Evolutionary conservation across 2,329 filamentous ascomycete genomes (phyloP).

Genomic region (Fusarium sp.): DNA sequence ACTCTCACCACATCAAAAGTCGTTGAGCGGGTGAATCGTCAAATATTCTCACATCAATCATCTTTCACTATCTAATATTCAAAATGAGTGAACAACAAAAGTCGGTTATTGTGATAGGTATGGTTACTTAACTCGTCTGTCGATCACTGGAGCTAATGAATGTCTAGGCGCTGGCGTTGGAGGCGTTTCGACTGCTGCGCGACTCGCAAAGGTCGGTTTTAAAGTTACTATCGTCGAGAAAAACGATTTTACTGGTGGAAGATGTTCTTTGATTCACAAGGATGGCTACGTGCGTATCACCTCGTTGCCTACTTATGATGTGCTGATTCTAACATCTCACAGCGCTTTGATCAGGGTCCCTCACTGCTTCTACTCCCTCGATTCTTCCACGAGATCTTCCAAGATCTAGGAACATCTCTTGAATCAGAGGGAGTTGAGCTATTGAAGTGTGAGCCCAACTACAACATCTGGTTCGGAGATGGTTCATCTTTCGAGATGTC

Average conservation of each 20-base stretch:
- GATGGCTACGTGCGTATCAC: no score
- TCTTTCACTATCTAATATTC: neutral
- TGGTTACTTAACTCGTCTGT: neutral
- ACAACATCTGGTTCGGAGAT: constrained; percentile 79
- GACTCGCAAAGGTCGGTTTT: constrained; percentile 76
- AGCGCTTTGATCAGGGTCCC: constrained; percentile 81
- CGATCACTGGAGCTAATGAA: neutral
- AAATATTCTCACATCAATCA: neutral
- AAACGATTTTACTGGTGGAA: constrained; percentile 76
- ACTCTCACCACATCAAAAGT: constrained; percentile 17
- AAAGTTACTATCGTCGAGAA: constrained; percentile 82
- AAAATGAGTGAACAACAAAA: constrained; percentile 40
- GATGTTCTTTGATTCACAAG: constrained; percentile 73
- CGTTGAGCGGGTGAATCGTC: neutral
- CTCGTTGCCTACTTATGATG: no score
- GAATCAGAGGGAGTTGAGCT: constrained; percentile 74
- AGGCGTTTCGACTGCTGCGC: constrained; percentile 76
- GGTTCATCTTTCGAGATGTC: constrained; percentile 71
- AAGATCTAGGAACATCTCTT: constrained; percentile 74
- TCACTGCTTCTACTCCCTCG: constrained; percentile 78
- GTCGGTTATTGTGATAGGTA: constrained; percentile 48
- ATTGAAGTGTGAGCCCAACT: constrained; percentile 79
- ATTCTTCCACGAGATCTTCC: constrained; percentile 76
- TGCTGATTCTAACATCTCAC: neutral
- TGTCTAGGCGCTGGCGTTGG: constrained; percentile 73